Evolutionary conservation across 2,329 filamentous ascomycete species (phyloP), one percentile per base, ranked within the genome.

Genomic region (Monosporascus sp.): DNA sequence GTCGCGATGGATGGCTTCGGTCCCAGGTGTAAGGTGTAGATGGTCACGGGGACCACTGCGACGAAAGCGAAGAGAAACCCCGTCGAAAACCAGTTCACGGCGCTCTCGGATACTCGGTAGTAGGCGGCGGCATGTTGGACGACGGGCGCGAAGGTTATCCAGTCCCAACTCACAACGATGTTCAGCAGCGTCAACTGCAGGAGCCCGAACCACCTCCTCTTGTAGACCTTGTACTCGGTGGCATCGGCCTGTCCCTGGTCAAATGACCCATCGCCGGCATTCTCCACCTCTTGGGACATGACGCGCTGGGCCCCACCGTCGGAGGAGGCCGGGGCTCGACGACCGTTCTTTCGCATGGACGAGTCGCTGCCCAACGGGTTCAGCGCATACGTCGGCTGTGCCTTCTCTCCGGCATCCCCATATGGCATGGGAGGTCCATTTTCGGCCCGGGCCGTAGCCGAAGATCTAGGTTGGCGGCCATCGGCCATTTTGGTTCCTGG

Each of bases 121-220:
- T 91, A 96, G 24, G 77, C 62, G 0, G 91, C 84, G 1, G 90
- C 81, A 22, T 86, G 83, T 37, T 81, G 81, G 2, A 90, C 90
- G 35, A 96, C 86, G 41, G 93, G 88, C 2, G 92, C 88, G 70
- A 91, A 97, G 7, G 91, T 94, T 62, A 97, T 82, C 93, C 93
- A 97, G 89, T 95, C 91, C 93, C 93, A 97, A 65, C 89, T 95
- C 43, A 96, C 87, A 56, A 97, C 84, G 52, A 97, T 87, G 68
- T 97, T 99, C 72, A 97, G 77, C 64, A 97, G 72, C 7, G 91
- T 87, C 66, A 97, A 73, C 71, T 96, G 89, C 22, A 82, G 73
- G 50, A 99, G 76, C 1, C 94, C 94, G 68, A 96, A 89, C 85
- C 91, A 99, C 45, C 94, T 82, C 65, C 91, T 82, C 72, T 88